A percentile compares a stretch with the other conserved stretches of the same genome.
Evolutionary conservation across 768 basidiomycete species (phyloP).

Genomic region (Pleurotus citrinopileatus): DNA sequence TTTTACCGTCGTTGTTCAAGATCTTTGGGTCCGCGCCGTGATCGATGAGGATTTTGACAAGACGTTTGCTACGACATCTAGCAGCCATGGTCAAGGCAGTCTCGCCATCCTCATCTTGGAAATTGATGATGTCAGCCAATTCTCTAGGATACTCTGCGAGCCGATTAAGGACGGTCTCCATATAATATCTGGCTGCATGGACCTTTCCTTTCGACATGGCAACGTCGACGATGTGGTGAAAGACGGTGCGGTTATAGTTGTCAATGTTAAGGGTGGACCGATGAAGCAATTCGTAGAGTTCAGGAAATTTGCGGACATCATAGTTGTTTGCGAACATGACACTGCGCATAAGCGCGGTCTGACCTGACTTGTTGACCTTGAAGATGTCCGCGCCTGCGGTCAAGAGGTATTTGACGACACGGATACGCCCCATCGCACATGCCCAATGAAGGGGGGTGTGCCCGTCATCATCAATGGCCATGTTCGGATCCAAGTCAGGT

Average conservation of each 20-base stretch:
- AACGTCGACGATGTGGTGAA: constrained; percentile 97
- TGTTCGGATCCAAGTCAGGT: constrained; percentile 89
- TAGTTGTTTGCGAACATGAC: constrained; percentile 99
- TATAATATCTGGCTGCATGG: constrained; percentile 96
- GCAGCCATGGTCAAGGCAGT: constrained; percentile 97
- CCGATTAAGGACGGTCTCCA: constrained; percentile 90
- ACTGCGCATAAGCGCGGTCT: constrained; percentile 96
- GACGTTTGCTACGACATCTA: constrained; percentile 89
- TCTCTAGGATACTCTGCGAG: constrained; percentile 94
- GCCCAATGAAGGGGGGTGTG: constrained; percentile 99
- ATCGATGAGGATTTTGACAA: constrained; percentile 94
- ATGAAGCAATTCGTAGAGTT: constrained; percentile 94
- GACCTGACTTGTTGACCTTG: constrained; percentile 93
- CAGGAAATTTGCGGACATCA: constrained; percentile 97
- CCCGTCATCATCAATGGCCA: constrained; percentile 96
- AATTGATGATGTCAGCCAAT: constrained; percentile 96
- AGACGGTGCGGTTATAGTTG: constrained; percentile 94
- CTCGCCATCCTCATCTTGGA: constrained; percentile 98
- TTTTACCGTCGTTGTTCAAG: constrained; percentile 91
- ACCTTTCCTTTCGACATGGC: constrained; percentile 98
- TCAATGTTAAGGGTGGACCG: constrained; percentile 99
- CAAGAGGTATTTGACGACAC: constrained; percentile 91
- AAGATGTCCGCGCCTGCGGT: constrained; percentile 96
- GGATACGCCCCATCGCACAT: constrained; percentile 96
- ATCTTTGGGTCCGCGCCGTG: constrained; percentile 96